Base-by-base conservation (phyloP, 2,329 filamentous ascomycete species). In the Scedosporium boydii region DNA sequence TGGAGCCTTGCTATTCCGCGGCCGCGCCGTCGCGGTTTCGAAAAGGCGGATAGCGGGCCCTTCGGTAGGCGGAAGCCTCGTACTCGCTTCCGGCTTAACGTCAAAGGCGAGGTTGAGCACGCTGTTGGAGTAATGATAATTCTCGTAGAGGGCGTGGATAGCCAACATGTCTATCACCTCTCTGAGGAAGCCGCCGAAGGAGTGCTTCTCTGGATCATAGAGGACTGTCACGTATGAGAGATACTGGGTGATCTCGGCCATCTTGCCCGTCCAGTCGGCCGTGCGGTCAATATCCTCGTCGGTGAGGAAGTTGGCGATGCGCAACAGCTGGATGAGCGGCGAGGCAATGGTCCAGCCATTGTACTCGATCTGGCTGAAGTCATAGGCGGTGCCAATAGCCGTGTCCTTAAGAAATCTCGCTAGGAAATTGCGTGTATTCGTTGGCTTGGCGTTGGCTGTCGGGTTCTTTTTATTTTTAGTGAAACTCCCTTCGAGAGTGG, bases 271-370 rank as follows among this genome's bases (percentile, higher is more conserved):
- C 74, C 80, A 83, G 53, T 72, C 65, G 1, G 71, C 55, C 63
- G 74, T 75, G 16, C 77, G 74, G 62, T 78, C 74, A 5, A 70
- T 67, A 65, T 84, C 79, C 64, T 80, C 76, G 34, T 82, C 79
- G 3, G 75, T 68, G 23, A 85, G 76, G 64, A 81, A 85, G 65
- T 76, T 77, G 59, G 68, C 70, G 55, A 72, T 70, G 10, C 72
- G 69, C 14, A 60, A 53, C 51, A 75, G 69, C 53, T 71, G 63
- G 38, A 77, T 68, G 38, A 64, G 66, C 1, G 75, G 75, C 1
- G 75, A 67, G 21, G 68, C 68, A 57, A 74, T 68, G 41, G 67
- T 70, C 65, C 75, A 76, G 42, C 73, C 72, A 42, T 70, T 71
- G 62, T 75, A 76, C 2, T 21, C 63, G 14, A 44, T 18, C 21